phyloP scores from a whole-genome alignment of 768 basidiomycete species.

The Lactarius indigo region DNA sequence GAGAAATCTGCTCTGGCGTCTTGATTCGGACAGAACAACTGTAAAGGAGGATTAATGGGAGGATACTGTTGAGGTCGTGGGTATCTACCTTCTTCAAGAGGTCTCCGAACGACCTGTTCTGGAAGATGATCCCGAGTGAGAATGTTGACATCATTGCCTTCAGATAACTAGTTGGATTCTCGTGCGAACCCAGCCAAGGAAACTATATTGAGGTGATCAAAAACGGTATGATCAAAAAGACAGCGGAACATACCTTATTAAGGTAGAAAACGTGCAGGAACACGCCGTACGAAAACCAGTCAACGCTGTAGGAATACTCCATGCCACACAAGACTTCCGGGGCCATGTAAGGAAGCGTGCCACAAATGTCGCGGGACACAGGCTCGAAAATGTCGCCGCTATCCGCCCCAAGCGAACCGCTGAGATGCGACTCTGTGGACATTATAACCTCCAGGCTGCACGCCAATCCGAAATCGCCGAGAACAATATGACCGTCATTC shows the following conservation, averaged over 20 bases:
- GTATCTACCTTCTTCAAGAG: constrained; percentile 12
- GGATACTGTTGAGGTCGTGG: neutral
- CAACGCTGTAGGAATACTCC: constrained; percentile 21
- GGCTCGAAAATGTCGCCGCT: neutral
- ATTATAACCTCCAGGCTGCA: constrained; percentile 8
- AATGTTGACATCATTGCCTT: constrained; percentile 17
- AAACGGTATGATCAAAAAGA: neutral
- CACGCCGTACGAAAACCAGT: constrained; percentile 25
- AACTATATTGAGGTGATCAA: constrained; percentile 7
- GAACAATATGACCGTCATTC: constrained; percentile 82
- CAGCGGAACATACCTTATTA: constrained; percentile 7
- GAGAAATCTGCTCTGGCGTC: constrained; percentile 14
- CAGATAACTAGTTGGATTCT: constrained; percentile 16
- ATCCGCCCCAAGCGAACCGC: neutral
- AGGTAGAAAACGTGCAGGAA: constrained; percentile 18
- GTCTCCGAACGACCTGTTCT: constrained; percentile 8
- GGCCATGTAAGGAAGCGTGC: constrained; percentile 24
- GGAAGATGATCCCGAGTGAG: constrained; percentile 2
- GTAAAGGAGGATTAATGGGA: neutral
- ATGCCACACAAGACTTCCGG: constrained; percentile 19
- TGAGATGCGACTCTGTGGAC: neutral
- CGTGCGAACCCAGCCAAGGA: constrained; percentile 19
- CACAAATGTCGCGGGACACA: constrained; percentile 9
- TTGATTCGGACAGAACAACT: constrained; percentile 16
- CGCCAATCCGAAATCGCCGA: constrained; percentile 78